Conservation (phyloP, 257 asterid species). For the Thymus quinquecostatus region DNA sequence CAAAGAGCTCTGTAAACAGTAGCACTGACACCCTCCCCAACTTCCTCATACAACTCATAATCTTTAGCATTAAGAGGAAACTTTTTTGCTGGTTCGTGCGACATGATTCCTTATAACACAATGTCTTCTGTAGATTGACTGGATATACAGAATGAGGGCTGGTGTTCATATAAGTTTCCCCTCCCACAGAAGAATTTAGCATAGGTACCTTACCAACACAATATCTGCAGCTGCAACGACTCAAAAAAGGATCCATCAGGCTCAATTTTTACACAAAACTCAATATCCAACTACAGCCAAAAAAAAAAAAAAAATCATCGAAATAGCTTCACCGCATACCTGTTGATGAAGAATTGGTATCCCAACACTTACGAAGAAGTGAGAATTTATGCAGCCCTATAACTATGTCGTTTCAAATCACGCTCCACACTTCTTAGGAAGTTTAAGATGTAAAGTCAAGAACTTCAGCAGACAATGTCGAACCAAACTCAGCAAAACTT, state of each 20-base stretch:
- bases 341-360: not conserved
- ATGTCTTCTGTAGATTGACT: slow-evolving; percentile 32
- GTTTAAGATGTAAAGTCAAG: slow-evolving; percentile 1
- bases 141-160: slow-evolving; percentile 33
- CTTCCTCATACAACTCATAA: slow-evolving; percentile 75
- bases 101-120: slow-evolving; percentile 55
- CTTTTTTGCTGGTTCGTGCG: slow-evolving; percentile 49
- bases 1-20: slow-evolving; percentile 87
- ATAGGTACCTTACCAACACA: slow-evolving; percentile 37
- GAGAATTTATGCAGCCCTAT: slow-evolving; percentile 24
- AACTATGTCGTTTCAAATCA: slow-evolving; percentile 1
- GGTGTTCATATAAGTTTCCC: slow-evolving; percentile 34
- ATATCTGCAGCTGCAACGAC: slow-evolving; percentile 35
- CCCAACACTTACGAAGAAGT: slow-evolving; percentile 20
- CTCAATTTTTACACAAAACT: slow-evolving; percentile 10
- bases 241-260: slow-evolving; percentile 21
- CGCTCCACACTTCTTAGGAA: slow-evolving; percentile 14
- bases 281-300: slow-evolving; percentile 13
- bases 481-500: slow-evolving; percentile 11
- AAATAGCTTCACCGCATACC: slow-evolving; percentile 27
- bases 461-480: slow-evolving; percentile 17
- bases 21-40: slow-evolving; percentile 98
- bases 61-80: slow-evolving; percentile 74
- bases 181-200: slow-evolving; percentile 41
- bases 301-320: slow-evolving; percentile 9